phyloP scores from a whole-genome alignment of 2,329 filamentous ascomycete genomes.

The Chrysoporthe puriensis region DNA sequence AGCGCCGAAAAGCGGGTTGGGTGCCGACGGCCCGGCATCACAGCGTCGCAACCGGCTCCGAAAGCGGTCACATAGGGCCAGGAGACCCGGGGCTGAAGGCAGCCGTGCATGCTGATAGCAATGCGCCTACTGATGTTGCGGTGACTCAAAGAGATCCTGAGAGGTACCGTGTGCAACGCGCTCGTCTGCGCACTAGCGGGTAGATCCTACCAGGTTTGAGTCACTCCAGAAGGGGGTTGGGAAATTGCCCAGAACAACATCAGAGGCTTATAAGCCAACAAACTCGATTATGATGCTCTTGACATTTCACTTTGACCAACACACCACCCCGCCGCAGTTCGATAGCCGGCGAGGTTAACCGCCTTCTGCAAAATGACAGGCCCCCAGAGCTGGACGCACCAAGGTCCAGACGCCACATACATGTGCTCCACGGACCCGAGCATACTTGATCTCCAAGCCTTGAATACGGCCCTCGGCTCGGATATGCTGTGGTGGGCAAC shows the following conservation, averaged over 20 bases:
- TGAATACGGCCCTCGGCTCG: constrained; percentile 59
- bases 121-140: neutral
- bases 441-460: constrained; percentile 56
- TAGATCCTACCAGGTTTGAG: neutral
- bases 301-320: neutral
- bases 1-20: neutral
- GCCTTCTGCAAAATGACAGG: neutral
- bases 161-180: neutral
- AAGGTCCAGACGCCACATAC: constrained; percentile 47
- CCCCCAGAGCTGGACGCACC: constrained; percentile 50
- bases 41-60: neutral
- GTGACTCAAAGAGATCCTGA: neutral
- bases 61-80: neutral
- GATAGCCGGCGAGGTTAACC: neutral
- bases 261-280: neutral
- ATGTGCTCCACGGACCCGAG: constrained; percentile 63
- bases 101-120: neutral
- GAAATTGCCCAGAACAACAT: neutral
- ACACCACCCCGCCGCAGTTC: neutral
- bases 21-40: neutral
- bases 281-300: neutral
- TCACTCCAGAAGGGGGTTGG: neutral
- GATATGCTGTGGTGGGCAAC: constrained; percentile 66
- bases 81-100: neutral
- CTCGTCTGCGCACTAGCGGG: neutral